Base-by-base conservation (phyloP, 495 filamentous ascomycete species). In the Sordaria brevicollis region DNA sequence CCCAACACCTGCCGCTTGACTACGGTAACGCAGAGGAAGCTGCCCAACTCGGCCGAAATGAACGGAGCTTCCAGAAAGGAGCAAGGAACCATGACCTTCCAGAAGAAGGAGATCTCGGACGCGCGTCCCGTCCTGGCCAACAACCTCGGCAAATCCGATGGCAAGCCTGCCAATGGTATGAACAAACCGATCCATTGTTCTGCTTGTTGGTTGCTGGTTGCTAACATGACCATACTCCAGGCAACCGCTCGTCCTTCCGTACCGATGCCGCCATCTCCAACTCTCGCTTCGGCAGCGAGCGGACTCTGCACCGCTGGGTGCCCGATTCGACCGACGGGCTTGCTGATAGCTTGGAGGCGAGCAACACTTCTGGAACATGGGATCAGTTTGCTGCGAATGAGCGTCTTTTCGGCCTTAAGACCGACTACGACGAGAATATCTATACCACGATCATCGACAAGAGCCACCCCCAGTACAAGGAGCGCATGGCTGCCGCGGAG, bases 301-400 rank as follows among this genome's bases (percentile, higher is more conserved):
- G 94, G 38, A 83, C 87, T 69, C 83, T 99, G 69, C 89, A 97
- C 76, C 89, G 86, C 66, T 99, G 95, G 95, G 89, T 92, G 66
- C 88, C 93, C n/a, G 85, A 84, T 65, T 79, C 85, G n/a, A 88
- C 87, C 67, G 79, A 83, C 10, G 85, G 84, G 37, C 75, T 87
- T 35, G 88, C 93, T 73, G 78, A 91, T 72, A 90, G 90, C 49
- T 81, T 96, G 35, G 93, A 96, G 72, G 85, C 82, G 35, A 73
- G 83, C 37, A 69, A 73, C 1, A 74, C 77, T 21, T 77, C 79
- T 5, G 87, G 84, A 67, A 67, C 75, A 21, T 99, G 95, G 95
- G 93, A 99, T 77, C 95, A 99, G 77, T 99, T 99, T 74, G 91
- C 92, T 75, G 88, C 85, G 49, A 98, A 99, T 73, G 90, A 96